These are phyloP conservation scores for Prunus salicina DNA, from an alignment of 306 rosid species.

Conservation along the genomic window DNA sequence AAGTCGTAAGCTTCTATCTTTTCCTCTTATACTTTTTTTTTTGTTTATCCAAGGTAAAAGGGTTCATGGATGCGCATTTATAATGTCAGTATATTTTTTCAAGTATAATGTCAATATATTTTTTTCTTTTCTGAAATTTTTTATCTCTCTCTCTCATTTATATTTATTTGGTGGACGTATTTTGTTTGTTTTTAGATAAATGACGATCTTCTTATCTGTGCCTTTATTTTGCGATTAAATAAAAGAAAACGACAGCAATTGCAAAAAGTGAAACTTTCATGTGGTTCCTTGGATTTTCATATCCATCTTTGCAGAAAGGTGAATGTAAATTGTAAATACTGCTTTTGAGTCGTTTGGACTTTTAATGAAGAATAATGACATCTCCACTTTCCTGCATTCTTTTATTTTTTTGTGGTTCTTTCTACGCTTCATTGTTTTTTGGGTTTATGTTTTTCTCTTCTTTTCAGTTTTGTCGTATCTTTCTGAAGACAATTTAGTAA, in stretches of 20 bases:
- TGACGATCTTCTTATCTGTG: neutral
- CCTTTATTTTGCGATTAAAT: conserved; percentile 7
- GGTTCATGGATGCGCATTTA: too few relatives aligned
- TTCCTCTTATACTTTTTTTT: neutral
- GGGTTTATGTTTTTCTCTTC: neutral
- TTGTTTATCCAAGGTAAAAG: too few relatives aligned
- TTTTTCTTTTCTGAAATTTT: neutral
- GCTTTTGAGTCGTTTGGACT: conserved; percentile 8
- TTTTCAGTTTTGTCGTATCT: neutral
- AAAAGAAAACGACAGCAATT: conserved; percentile 34
- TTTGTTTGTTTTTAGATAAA: conserved; percentile 3
- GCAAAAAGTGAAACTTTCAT: conserved; percentile 7
- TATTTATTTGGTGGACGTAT: neutral
- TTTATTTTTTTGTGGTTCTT: neutral
- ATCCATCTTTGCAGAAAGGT: conserved; percentile 1
- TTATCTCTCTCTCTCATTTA: neutral
- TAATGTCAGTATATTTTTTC: neutral
- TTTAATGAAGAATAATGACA: conserved; percentile 17
- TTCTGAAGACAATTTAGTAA: neutral
- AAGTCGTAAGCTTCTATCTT: neutral
- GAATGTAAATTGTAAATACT: neutral
- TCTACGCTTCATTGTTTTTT: neutral
- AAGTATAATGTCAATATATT: neutral
- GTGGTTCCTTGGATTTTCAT: neutral
- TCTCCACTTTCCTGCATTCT: neutral